phyloP scores from a whole-genome alignment of 257 asterid species.

The Cruciata laevipes region DNA sequence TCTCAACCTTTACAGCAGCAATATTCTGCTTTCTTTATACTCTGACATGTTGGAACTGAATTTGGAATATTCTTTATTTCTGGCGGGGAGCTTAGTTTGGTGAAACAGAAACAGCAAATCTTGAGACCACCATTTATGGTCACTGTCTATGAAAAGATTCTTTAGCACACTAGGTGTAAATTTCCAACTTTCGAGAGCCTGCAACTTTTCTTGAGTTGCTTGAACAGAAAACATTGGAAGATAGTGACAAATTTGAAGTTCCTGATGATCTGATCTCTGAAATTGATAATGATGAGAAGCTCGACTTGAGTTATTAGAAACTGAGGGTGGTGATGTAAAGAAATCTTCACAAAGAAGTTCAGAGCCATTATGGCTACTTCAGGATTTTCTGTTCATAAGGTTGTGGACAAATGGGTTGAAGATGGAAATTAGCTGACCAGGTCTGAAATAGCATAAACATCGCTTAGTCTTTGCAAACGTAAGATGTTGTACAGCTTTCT shows the following conservation, averaged over 20 bases:
- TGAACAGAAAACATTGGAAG: constrained; percentile 47
- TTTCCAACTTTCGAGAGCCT: constrained; percentile 20
- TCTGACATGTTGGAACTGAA: too few species aligned
- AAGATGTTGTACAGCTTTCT: constrained; percentile 60
- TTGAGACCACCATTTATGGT: constrained; percentile 22
- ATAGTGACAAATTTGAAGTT: constrained; percentile 19
- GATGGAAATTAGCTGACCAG: constrained; percentile 56
- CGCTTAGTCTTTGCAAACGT: constrained; percentile 44
- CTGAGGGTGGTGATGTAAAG: constrained; percentile 29
- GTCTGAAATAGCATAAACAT: constrained; percentile 27
- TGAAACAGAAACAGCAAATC: constrained; percentile 30
- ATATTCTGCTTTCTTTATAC: too few species aligned
- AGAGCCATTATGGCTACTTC: constrained; percentile 43
- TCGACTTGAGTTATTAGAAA: constrained; percentile 13
- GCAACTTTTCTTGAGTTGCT: constrained; percentile 44
- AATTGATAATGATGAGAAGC: constrained; percentile 25
- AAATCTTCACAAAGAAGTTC: constrained; percentile 20
- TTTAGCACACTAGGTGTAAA: constrained; percentile 24
- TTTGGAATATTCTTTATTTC: too few species aligned
- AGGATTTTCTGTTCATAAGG: constrained; percentile 27
- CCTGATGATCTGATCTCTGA: constrained; percentile 35
- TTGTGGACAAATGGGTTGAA: constrained; percentile 59
- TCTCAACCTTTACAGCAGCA: too few species aligned
- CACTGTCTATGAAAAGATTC: constrained; percentile 25
- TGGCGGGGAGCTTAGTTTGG: too few species aligned